Base-by-base conservation (phyloP, 805 yeast species). In the Candida pseudofarinosa region DNA sequence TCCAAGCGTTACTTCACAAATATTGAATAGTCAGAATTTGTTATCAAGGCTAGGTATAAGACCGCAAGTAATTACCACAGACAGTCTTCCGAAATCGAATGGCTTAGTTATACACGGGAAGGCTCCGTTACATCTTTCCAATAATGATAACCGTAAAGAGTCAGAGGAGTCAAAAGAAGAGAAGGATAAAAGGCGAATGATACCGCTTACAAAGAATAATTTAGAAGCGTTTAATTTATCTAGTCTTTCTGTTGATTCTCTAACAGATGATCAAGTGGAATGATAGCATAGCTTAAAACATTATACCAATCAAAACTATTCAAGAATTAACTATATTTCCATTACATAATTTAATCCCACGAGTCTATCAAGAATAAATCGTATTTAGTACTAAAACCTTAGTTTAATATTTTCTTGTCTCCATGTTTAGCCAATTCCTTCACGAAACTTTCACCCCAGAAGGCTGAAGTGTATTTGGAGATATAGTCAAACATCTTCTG, bases 371-470 rank as follows among this genome's bases (percentile, higher is more conserved):
- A 5, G 36, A 41, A 4, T 8, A 39, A 17, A 17, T 32, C 19
- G 6, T 40, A 34, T 14, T 31, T 18, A 26, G 14, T 35, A 32
- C 23, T 15, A 17, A 15, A 23, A 35, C n/a, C n/a, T 28, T 17
- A 35, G 19, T 35, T 30, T 37, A 26, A 26, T 35, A 28, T 35
- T 33, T 20, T 28, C 37, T 46, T 28, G 34, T 37, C 41, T 4
- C 40, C 28, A 12, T 40, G 28, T 41, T 76, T 80, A 51, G 66
- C 74, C 56, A 93, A 69, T 62, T 93, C 99, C 54, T 82, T 81
- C 34, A 93, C 98, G 63, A 93, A 93, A 54, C 83, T 86, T 62
- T 89, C 96, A 41, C 98, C 98, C 99, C 99, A 93, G 62, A 80
- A 93, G 8, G 88, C 88, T 20, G 97, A 86, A 10, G 99, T 93